phyloP scores from a whole-genome alignment of 2,329 filamentous ascomycete species.

The Apiospora phragmitis region DNA sequence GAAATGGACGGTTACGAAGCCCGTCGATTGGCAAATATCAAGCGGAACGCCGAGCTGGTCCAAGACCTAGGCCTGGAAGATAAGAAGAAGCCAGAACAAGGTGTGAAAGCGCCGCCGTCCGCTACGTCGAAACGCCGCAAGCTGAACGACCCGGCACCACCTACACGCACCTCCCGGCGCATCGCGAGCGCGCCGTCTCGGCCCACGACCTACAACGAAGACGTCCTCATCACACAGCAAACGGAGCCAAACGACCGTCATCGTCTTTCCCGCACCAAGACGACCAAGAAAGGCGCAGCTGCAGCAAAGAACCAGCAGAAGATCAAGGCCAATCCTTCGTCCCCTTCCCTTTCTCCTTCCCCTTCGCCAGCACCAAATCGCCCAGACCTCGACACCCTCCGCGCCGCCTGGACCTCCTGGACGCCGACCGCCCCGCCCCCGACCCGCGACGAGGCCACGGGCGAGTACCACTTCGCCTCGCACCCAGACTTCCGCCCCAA shows the following conservation, averaged over 20 bases:
- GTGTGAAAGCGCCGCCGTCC: constrained; percentile 12
- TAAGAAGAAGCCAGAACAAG: constrained; percentile 16
- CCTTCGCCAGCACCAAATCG: constrained; percentile 10
- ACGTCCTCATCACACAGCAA: constrained; percentile 19
- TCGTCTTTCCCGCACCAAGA: neutral
- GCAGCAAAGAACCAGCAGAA: neutral
- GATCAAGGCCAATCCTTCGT: neutral
- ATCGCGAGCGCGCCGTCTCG: constrained; percentile 38
- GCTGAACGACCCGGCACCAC: constrained; percentile 29
- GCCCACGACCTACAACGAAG: constrained; percentile 39
- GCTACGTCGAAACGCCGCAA: constrained; percentile 41
- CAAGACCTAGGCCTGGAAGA: constrained; percentile 45
- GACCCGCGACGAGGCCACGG: constrained; percentile 41
- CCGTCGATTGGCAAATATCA: constrained; percentile 47
- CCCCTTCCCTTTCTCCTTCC: neutral
- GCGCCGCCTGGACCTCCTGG: constrained; percentile 45
- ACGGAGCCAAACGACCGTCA: constrained; percentile 9
- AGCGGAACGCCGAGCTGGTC: constrained; percentile 48
- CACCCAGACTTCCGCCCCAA: constrained; percentile 50
- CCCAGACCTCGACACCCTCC: constrained; percentile 22
- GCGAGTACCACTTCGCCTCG: constrained; percentile 45
- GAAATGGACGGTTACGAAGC: constrained; percentile 42
- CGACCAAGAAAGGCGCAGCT: neutral
- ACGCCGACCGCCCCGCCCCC: constrained; percentile 38
- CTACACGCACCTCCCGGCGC: constrained; percentile 47